Evolutionary conservation across 106 monocot genomes (phyloP), one percentile per base, ranked within the genome.

Genomic region (Apostasia ramifera): DNA sequence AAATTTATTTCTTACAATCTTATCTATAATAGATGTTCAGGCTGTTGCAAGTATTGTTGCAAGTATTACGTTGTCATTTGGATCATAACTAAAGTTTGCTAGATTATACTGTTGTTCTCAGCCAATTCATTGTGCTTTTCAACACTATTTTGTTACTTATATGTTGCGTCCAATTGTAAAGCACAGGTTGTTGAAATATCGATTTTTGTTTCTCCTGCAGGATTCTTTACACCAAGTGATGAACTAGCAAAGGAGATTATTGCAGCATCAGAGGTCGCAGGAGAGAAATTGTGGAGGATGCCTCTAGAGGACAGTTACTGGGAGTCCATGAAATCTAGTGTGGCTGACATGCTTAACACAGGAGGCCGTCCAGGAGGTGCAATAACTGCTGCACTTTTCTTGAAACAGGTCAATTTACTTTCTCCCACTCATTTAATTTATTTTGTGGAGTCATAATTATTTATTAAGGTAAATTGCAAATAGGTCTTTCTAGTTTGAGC

Each of bases 251-350:
- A 86, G 75, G 95, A 95, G 74, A 66, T 91, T 46, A 59, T 73
- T 14, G 65, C 72, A 2, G 91, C 95, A 49, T 86, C 95, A 51
- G 81, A 84, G 69, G 58, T 73, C 38, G 78, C 88, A 41, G 91
- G 91, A 3, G 95, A 95, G 74, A 95, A 95, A 61, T 72, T 84
- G 41, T 95, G 95, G 95, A 84, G 91, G 71, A 69, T 95, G 88
- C 95, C 95, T 40, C 53, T 95, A 26, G 95, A 95, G 57, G 95
- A 95, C 56, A 91, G 91, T 76, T 95, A 95, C 51, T 91, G 95
- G 95, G 95, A 95, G 40, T 84, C 80, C 0, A 91, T 95, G 95
- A 95, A 95, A 76, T 95, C 95, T 40, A 79, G 91, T 40, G 84
- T 95, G 2, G 95, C 95, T 70, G 95, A 95, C 68, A 95, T 95